Conservation (phyloP, 148 eudicot genomes). For the Vaccinium myrtillus region DNA sequence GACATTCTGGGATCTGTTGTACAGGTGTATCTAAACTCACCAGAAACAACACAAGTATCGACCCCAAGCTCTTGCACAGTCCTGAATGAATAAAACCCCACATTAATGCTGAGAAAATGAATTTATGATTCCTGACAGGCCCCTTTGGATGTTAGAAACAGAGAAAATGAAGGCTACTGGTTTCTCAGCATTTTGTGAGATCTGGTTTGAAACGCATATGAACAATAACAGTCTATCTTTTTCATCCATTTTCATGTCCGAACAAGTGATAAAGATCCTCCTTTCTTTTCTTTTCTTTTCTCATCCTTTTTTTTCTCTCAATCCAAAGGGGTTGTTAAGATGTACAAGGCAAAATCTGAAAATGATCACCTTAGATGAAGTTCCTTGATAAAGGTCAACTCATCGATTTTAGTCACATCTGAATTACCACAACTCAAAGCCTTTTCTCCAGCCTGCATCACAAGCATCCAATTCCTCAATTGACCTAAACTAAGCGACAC, state of each 20-base stretch:
- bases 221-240: background rate
- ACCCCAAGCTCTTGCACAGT: slow-evolving; percentile 44
- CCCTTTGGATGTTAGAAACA: background rate
- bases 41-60: slow-evolving; percentile 39
- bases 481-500: background rate
- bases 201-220: background rate
- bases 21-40: slow-evolving; percentile 24
- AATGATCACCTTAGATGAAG: slow-evolving; percentile 38
- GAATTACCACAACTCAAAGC: slow-evolving; percentile 51
- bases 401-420: slow-evolving; percentile 33
- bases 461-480: background rate
- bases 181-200: background rate
- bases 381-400: slow-evolving; percentile 41
- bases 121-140: background rate
- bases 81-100: slow-evolving; percentile 17
- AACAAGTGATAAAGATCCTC: background rate
- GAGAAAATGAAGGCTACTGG: background rate
- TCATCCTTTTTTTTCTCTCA: background rate
- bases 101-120: background rate
- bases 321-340: background rate
- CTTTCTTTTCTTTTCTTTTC: background rate
- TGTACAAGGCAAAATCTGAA: background rate
- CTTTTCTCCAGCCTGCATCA: slow-evolving; percentile 54
- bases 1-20: background rate
- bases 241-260: background rate